A percentile compares a stretch with the other conserved stretches of the same genome.
phyloP scores from a whole-genome alignment of 257 asterid genomes.

The Solanum raphanifolium region DNA sequence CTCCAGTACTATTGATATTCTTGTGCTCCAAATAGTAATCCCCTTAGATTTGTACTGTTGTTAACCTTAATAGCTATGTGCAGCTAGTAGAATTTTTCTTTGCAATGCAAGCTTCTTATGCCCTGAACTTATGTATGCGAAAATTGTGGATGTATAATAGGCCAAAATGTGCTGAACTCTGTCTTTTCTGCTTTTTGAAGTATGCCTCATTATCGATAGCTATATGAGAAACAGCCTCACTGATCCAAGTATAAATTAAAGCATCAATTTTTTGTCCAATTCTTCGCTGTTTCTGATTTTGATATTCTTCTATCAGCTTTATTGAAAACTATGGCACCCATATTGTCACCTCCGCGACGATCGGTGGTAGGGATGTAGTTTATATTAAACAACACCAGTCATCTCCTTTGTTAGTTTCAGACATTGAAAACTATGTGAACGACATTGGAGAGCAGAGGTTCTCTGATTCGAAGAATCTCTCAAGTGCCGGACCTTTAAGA shows the following conservation, averaged over 20 bases:
- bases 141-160: not conserved
- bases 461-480: conserved; percentile 58
- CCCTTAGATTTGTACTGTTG: not conserved
- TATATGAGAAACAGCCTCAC: not conserved
- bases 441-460: conserved; percentile 93
- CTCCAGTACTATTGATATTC: not conserved
- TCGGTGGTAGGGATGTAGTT: conserved; percentile 94
- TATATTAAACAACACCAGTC: conserved; percentile 85
- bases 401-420: conserved; percentile 66
- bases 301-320: conserved; percentile 54
- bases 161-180: not conserved
- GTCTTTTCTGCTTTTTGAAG: not conserved
- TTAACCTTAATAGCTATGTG: not conserved
- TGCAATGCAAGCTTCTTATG: not conserved
- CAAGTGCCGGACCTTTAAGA: conserved; percentile 66
- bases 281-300: conserved; percentile 6
- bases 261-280: not conserved
- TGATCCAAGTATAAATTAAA: not conserved
- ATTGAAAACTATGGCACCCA: conserved; percentile 97
- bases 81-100: not conserved
- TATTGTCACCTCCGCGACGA: conserved; percentile 83
- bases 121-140: not conserved
- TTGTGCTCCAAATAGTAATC: not conserved
- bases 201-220: not conserved
- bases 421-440: conserved; percentile 73